Evolutionary conservation across 164 flowering plant species (phyloP).

Genomic region (Stephania cephalantha): DNA sequence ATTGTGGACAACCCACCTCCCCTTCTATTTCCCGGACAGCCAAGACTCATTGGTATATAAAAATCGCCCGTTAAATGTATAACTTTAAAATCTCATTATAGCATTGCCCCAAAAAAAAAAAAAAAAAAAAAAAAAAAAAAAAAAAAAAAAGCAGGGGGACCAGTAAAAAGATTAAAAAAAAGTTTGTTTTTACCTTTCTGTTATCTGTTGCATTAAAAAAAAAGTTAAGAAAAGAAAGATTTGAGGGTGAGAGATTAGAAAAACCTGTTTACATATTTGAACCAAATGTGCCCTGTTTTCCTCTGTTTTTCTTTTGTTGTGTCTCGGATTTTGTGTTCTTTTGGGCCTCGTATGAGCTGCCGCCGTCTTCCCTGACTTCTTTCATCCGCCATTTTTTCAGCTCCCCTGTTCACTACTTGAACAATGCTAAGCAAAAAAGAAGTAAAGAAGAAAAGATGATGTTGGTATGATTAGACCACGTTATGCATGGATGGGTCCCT

Average conservation of each 20-base stretch:
- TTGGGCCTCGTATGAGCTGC: background rate
- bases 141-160: background rate
- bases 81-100: too few relatives aligned
- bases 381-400: background rate
- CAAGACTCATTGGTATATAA: too few relatives aligned
- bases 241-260: background rate
- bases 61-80: too few relatives aligned
- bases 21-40: too few relatives aligned
- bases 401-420: background rate
- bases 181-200: background rate
- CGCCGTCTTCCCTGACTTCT: background rate
- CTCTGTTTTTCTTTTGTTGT: background rate
- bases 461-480: background rate
- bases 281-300: background rate
- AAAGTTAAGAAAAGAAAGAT: background rate
- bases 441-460: background rate
- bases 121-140: background rate
- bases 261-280: background rate
- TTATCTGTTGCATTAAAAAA: background rate
- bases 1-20: too few relatives aligned
- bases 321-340: background rate
- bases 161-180: background rate
- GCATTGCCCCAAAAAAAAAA: background rate
- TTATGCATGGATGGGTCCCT: background rate
- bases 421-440: background rate